Evolutionary conservation across 257 asterid species (phyloP).

Genomic region (Rubia yunnanensis): DNA sequence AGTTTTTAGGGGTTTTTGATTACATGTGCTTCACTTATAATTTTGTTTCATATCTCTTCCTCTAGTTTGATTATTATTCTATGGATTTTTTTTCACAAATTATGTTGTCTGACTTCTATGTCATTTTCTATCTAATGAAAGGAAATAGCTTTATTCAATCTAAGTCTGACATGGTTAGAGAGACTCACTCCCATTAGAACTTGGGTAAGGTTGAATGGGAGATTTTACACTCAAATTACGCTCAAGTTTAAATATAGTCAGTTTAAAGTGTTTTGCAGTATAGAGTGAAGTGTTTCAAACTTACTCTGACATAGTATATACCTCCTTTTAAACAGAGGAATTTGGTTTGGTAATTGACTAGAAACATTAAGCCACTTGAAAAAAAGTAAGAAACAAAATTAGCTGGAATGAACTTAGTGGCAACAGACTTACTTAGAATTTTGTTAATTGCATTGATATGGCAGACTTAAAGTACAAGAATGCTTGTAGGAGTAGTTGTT

Average conservation of each 20-base stretch:
- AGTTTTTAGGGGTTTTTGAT: too few species aligned
- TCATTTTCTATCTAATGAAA: conserved; percentile 9
- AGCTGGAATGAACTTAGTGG: neutral
- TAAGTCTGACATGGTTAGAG: conserved; percentile 39
- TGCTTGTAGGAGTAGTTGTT: neutral
- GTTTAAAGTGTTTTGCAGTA: too few species aligned
- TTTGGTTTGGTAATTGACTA: too few species aligned
- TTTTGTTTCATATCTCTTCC: neutral
- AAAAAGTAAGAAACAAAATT: too few species aligned
- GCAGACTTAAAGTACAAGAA: neutral
- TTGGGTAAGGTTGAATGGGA: conserved; percentile 39
- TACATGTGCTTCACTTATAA: neutral
- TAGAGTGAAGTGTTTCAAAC: too few species aligned
- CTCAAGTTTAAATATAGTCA: too few species aligned
- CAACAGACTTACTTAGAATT: neutral
- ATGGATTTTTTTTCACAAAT: neutral
- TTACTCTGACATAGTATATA: too few species aligned
- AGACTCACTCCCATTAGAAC: conserved; percentile 50
- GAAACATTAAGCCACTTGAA: too few species aligned
- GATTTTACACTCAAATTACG: neutral
- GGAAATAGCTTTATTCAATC: conserved; percentile 67
- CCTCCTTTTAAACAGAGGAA: too few species aligned
- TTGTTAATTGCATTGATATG: neutral
- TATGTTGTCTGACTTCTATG: neutral
- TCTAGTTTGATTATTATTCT: neutral